These are phyloP conservation scores for Tuber melanosporum DNA, from an alignment of 495 filamentous ascomycete genomes.

Conservation along the genomic window DNA sequence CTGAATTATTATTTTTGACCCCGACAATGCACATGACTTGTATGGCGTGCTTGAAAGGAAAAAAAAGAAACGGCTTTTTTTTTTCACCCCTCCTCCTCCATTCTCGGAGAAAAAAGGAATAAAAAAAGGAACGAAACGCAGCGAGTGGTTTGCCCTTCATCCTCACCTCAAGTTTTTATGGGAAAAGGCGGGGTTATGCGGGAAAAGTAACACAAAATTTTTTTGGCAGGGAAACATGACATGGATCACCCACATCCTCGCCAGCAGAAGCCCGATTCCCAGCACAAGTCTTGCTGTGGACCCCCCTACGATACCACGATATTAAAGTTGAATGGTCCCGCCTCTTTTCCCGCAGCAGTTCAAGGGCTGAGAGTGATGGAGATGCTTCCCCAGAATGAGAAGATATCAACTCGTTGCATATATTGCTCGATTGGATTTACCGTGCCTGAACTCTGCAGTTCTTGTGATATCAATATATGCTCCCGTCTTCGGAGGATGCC, in stretches of 20 bases:
- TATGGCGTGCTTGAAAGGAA: background rate
- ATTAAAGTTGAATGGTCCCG: background rate
- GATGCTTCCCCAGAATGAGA: background rate
- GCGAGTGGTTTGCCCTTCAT: background rate
- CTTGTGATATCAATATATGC: background rate
- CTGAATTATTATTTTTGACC: background rate
- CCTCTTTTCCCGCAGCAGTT: background rate
- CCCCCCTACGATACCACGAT: background rate
- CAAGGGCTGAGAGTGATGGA: background rate
- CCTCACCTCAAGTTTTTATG: background rate
- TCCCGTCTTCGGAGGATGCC: background rate
- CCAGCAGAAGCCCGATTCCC: background rate
- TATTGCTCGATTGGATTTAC: background rate
- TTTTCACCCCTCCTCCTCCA: background rate
- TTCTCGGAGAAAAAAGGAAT: background rate
- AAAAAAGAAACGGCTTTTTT: background rate
- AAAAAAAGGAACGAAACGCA: background rate
- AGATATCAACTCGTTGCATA: background rate
- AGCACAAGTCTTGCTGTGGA: background rate
- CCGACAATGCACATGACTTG: background rate
- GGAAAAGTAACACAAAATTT: background rate
- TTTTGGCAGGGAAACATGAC: background rate
- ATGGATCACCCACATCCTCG: background rate
- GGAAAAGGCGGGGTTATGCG: background rate
- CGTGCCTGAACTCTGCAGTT: background rate